These are phyloP conservation scores for Cyberlindnera misumaiensis DNA, from an alignment of 805 yeast species.

Conservation along the genomic window DNA sequence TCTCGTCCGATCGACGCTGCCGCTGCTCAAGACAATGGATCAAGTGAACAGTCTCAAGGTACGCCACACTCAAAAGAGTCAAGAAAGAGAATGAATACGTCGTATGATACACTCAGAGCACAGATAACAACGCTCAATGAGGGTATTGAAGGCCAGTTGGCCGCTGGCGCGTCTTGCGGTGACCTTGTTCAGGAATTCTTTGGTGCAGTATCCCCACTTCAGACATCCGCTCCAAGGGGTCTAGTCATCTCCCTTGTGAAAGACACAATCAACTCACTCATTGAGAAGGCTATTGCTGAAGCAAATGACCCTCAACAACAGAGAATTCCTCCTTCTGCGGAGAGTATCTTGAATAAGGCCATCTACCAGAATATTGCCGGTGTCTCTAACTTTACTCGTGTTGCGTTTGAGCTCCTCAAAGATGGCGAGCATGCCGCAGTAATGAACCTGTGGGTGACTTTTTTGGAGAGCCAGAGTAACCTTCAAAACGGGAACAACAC, in stretches of 20 bases:
- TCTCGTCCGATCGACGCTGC: no score
- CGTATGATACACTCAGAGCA: no score
- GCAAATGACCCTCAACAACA: slow-evolving; percentile 8
- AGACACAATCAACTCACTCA: slow-evolving; percentile 1
- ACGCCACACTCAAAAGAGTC: no score
- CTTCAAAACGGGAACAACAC: not conserved
- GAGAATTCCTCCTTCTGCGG: slow-evolving; percentile 15
- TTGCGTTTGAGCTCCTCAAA: slow-evolving; percentile 10
- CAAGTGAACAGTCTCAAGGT: no score
- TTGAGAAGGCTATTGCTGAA: slow-evolving; percentile 14
- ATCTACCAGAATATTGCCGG: slow-evolving; percentile 13
- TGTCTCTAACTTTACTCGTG: slow-evolving; percentile 6
- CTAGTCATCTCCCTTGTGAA: not conserved
- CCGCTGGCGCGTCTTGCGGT: no score
- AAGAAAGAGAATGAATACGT: no score
- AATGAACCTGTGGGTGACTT: slow-evolving; percentile 19
- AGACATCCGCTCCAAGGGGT: not conserved
- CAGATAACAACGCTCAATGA: no score
- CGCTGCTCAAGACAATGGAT: no score
- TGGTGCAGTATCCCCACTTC: not conserved
- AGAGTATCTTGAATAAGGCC: slow-evolving; percentile 16
- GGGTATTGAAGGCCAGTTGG: not conserved
- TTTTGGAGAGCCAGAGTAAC: slow-evolving; percentile 12
- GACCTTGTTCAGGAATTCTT: no score
- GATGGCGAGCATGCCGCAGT: slow-evolving; percentile 11